A percentile compares a stretch with the other conserved stretches of the same genome.
phyloP scores from a whole-genome alignment of 1,139 yeast species.

The Suhomyces coccinellae region DNA sequence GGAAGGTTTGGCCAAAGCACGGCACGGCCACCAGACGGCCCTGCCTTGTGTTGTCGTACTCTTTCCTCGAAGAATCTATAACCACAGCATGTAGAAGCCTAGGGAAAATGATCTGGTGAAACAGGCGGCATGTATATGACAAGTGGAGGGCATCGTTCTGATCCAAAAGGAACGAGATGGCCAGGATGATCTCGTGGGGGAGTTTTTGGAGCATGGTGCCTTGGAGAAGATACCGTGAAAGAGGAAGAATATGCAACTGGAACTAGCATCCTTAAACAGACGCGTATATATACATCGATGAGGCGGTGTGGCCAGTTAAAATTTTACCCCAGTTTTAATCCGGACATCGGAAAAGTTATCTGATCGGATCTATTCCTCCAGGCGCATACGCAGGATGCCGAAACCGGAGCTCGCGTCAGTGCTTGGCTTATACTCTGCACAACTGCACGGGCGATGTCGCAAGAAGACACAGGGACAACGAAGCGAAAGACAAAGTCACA shows the following conservation, averaged over 20 bases:
- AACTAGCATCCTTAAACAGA: too few relatives aligned
- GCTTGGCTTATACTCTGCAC: background rate
- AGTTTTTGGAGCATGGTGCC: constrained; percentile 11
- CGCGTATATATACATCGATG: background rate
- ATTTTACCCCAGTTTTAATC: constrained; percentile 8
- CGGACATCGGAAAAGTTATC: constrained; percentile 16
- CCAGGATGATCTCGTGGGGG: constrained; percentile 15
- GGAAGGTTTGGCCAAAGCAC: background rate
- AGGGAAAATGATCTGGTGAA: constrained; percentile 13
- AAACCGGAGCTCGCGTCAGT: constrained; percentile 3
- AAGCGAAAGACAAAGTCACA: too few relatives aligned
- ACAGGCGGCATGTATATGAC: constrained; percentile 12
- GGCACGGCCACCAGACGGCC: constrained; percentile 4
- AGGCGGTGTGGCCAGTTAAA: constrained; percentile 2
- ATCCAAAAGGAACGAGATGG: constrained; percentile 13
- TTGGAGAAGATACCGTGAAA: background rate
- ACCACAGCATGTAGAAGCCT: constrained; percentile 13
- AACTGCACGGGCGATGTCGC: background rate
- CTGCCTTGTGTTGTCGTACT: constrained; percentile 5
- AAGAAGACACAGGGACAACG: background rate
- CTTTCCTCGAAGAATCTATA: constrained; percentile 16
- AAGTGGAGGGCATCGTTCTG: constrained; percentile 17
- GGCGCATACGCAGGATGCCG: constrained; percentile 6
- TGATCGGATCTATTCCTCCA: constrained; percentile 15
- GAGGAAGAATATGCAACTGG: too few relatives aligned